Percentiles rank a stretch among this genome's conserved stretches.
Conservation (phyloP, 2,329 filamentous ascomycete species). For the Epichloe aotearoae region DNA sequence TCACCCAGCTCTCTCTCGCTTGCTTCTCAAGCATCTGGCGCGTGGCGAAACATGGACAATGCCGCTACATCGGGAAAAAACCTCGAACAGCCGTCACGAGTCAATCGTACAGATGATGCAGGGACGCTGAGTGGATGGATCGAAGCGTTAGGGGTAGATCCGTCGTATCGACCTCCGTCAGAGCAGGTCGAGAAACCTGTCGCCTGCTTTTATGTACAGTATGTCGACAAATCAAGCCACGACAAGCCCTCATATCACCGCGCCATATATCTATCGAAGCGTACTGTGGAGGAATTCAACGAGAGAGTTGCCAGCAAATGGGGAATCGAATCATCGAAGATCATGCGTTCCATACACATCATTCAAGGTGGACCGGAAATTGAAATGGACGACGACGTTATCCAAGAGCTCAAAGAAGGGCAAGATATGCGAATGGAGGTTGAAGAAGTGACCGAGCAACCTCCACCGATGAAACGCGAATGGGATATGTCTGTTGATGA, state of each 20-base stretch:
- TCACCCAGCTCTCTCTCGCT: conserved; percentile 53
- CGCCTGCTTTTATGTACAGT: conserved; percentile 77
- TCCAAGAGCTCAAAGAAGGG: conserved; percentile 72
- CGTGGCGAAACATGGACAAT: conserved; percentile 45
- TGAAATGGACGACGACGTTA: conserved; percentile 80
- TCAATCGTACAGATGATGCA: conserved; percentile 43
- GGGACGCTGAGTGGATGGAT: conserved; percentile 71
- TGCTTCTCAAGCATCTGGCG: conserved; percentile 39
- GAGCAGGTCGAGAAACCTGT: conserved; percentile 60
- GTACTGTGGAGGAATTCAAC: conserved; percentile 63
- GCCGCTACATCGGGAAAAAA: conserved; percentile 30
- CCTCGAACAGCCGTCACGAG: conserved; percentile 39
- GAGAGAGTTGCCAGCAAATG: conserved; percentile 65
- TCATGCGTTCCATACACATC: conserved; percentile 59
- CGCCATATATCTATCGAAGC: conserved; percentile 72
- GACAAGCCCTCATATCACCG: conserved; percentile 56
- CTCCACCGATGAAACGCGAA: conserved; percentile 32
- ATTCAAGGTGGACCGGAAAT: conserved; percentile 66
- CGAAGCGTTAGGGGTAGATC: conserved; percentile 82
- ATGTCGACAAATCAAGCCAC: conserved; percentile 33
- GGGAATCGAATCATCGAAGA: conserved; percentile 57
- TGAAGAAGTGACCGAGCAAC: conserved; percentile 26
- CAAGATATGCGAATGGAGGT: conserved; percentile 80
- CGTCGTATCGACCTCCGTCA: conserved; percentile 64
- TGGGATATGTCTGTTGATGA: conserved; percentile 50